These are phyloP conservation scores for Diplodia seriata DNA, from an alignment of 2,329 filamentous ascomycete species.

Conservation along the genomic window DNA sequence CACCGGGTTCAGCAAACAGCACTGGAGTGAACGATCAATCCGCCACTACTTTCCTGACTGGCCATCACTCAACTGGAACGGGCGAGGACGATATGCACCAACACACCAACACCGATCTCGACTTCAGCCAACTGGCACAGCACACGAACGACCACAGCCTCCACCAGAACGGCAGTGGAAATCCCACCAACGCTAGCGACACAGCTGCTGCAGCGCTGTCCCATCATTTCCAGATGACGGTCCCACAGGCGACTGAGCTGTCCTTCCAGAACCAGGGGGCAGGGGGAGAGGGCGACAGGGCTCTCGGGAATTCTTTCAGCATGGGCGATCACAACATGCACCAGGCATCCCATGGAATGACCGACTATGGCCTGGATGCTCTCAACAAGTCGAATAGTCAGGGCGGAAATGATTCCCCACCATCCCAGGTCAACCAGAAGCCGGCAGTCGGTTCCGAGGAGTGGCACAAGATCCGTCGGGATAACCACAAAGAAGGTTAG, in stretches of 20 bases:
- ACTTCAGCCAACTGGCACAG: conserved; percentile 41
- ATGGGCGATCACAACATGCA: conserved; percentile 51
- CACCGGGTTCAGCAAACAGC: conserved; percentile 38
- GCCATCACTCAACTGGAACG: conserved; percentile 48
- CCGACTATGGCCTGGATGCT: conserved; percentile 56
- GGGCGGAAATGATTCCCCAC: conserved; percentile 45
- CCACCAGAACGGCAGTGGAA: conserved; percentile 61
- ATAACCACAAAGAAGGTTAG: conserved; percentile 98
- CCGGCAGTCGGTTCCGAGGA: conserved; percentile 94
- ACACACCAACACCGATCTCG: conserved; percentile 41
- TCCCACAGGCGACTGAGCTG: conserved; percentile 62
- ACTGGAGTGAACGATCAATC: conserved; percentile 48
- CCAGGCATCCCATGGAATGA: conserved; percentile 46
- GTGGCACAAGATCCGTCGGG: conserved; percentile 96
- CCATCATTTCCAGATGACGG: conserved; percentile 61
- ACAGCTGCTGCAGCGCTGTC: conserved; percentile 65
- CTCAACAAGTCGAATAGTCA: conserved; percentile 54
- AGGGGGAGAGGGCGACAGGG: conserved; percentile 49
- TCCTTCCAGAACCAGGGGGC: conserved; percentile 58
- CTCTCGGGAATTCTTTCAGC: conserved; percentile 49
- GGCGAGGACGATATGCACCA: conserved; percentile 53
- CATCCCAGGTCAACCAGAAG: conserved; percentile 59
- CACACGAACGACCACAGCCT: conserved; percentile 41
- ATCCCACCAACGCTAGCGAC: conserved; percentile 59
- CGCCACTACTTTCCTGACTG: conserved; percentile 48